Percentiles rank a stretch among this genome's conserved stretches.
phyloP scores from a whole-genome alignment of 2,329 filamentous ascomycete genomes.

The Arthrobotrys sinensis region DNA sequence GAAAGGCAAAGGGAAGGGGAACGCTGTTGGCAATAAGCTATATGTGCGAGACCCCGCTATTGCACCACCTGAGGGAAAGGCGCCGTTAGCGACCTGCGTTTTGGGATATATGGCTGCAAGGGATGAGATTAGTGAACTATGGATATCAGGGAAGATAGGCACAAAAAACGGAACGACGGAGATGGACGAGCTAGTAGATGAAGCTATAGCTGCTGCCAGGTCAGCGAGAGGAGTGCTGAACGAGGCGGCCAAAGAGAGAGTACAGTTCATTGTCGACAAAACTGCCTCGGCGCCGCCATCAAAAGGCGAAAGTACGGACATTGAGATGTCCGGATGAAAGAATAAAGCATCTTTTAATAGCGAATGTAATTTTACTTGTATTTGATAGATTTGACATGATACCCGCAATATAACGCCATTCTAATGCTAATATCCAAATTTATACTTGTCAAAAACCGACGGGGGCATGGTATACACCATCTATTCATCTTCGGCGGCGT shows the following conservation, averaged over 20 bases:
- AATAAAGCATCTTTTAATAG: conserved; percentile 25
- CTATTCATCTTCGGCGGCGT: conserved; percentile 63
- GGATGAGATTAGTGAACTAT: conserved; percentile 94
- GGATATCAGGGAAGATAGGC: conserved; percentile 83
- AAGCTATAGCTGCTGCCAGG: conserved; percentile 62
- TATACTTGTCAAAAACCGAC: conserved; percentile 1
- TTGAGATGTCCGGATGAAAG: conserved; percentile 56
- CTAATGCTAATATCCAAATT: conserved; percentile 55
- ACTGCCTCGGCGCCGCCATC: conserved; percentile 14
- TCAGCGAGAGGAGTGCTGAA: conserved; percentile 63
- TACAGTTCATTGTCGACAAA: conserved; percentile 61
- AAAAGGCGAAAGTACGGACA: conserved; percentile 30
- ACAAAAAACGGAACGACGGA: conserved; percentile 60
- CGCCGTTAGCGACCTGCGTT: conserved; percentile 80
- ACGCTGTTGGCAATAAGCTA: conserved; percentile 30
- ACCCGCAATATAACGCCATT: conserved; percentile 61
- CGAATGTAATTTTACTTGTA: conserved; percentile 57
- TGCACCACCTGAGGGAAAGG: conserved; percentile 36
- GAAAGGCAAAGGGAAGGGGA: conserved; percentile 64
- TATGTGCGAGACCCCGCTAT: conserved; percentile 49
- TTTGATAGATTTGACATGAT: conserved; percentile 53
- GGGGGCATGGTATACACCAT: conserved; percentile 54
- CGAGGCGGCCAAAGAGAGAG: conserved; percentile 64
- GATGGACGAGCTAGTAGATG: conserved; percentile 63
- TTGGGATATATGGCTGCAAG: conserved; percentile 88